Evolutionary conservation across 2,329 filamentous ascomycete species (phyloP), one percentile per base, ranked within the genome.

Genomic region (Fusarium solani-melongenae): DNA sequence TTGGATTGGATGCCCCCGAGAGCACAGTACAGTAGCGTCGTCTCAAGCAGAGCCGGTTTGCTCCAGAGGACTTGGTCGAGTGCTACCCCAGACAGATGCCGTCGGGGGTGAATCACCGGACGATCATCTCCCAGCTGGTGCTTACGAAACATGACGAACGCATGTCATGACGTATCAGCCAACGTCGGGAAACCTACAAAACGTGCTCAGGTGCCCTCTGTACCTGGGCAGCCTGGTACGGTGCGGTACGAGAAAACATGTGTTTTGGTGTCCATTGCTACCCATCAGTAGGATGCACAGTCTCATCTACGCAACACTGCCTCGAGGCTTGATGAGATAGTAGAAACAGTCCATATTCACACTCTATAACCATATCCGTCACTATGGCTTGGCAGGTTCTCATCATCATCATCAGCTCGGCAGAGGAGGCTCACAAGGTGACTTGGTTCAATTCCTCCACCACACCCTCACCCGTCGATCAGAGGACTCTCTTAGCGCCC

Each of bases 121-220:
- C 60, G 73, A 76, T 77, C 76, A 68, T 73, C 36, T 39, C 73
- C 62, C 51, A 53, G 61, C 64, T 69, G 59, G 68, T 66, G 31
- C 66, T 73, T 57, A 69, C 76, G 69, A 78, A 76, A 76, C 71
- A 70, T 60, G 71, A 70, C 64, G 67, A 63, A 53, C 64, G 64
- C 59, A 67, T 76, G 41, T 56, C 66, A 74, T 77, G 76, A 77
- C 76, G 73, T 71, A 73, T 71, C 70, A 70, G 65, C 46, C 33
- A 64, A 61, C 41, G 44, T 44, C n/a, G 41, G 56, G 8, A 49
- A 59, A 31, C 39, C 36, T 44, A 62, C 36, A 51, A 56, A 62
- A 69, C 55, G 33, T 57, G 46, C 59, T 59, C 58, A 56, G 46
- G 56, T 57, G 31, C 49, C 49, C 55, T 72, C 51, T 55, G 39